Percentiles rank a stretch among this genome's conserved stretches.
Evolutionary conservation across 2,329 filamentous ascomycete species (phyloP).

Genomic region (Pseudomassariella vexata): DNA sequence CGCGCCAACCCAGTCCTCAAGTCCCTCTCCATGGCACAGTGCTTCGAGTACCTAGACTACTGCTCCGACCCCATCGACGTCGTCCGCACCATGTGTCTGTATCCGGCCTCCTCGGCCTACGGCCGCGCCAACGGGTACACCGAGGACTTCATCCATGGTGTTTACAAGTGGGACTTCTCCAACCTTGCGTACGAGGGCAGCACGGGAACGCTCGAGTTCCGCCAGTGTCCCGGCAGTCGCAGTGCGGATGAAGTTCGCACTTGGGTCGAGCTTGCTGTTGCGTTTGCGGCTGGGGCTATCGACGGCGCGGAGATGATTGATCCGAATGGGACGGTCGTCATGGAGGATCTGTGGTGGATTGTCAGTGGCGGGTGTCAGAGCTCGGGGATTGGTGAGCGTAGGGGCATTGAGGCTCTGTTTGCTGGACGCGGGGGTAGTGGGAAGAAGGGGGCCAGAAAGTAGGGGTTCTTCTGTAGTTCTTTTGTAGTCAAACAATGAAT

Average conservation of each 20-base stretch:
- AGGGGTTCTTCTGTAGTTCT: too few species aligned
- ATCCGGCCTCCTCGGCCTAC: conserved; percentile 22
- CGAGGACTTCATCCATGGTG: conserved; percentile 28
- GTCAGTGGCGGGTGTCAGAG: conserved; percentile 1
- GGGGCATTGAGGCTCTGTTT: conserved; percentile 2
- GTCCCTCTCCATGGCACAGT: conserved; percentile 13
- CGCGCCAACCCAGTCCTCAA: conserved; percentile 19
- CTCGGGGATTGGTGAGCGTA: not conserved
- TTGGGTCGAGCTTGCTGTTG: conserved; percentile 23
- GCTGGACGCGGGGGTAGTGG: too few species aligned
- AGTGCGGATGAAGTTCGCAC: conserved; percentile 21
- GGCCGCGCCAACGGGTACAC: conserved; percentile 23
- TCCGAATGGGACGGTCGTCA: not conserved
- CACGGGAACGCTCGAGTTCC: conserved; percentile 29
- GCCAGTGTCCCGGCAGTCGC: conserved; percentile 27
- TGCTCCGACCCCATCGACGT: conserved; percentile 11
- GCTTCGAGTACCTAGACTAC: conserved; percentile 18
- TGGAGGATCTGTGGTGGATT: conserved; percentile 3
- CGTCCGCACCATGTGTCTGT: conserved; percentile 26
- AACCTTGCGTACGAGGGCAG: conserved; percentile 13
- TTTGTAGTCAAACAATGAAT: too few species aligned
- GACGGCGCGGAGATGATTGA: conserved; percentile 84
- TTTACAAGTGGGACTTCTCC: conserved; percentile 34
- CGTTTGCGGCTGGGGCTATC: conserved; percentile 79
- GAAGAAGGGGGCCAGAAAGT: too few species aligned